phyloP scores from a whole-genome alignment of 805 yeast genomes.

The Yarrowia sp. region DNA sequence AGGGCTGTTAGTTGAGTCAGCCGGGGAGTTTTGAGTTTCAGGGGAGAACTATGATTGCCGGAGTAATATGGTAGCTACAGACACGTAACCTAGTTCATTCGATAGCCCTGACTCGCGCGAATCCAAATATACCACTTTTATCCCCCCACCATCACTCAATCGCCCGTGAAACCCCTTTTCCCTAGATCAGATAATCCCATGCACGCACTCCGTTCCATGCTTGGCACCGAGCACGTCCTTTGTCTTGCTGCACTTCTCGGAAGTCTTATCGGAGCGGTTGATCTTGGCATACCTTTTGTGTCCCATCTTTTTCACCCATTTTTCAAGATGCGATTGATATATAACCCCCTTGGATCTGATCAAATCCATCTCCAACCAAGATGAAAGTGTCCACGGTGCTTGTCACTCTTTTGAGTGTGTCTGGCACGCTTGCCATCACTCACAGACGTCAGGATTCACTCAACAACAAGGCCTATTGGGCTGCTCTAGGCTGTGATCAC shows the following conservation, averaged over 20 bases:
- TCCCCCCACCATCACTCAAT: too few relatives aligned
- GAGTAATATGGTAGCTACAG: too few relatives aligned
- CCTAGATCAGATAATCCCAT: too few relatives aligned
- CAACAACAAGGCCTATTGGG: constrained; percentile 5
- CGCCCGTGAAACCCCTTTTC: too few relatives aligned
- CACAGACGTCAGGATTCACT: constrained; percentile 14
- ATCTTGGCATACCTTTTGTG: too few relatives aligned
- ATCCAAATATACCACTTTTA: too few relatives aligned
- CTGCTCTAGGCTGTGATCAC: constrained; percentile 16
- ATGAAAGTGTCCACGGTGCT: not conserved
- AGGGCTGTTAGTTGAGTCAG: too few relatives aligned
- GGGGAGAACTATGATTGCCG: too few relatives aligned
- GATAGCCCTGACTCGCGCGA: too few relatives aligned
- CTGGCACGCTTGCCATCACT: not conserved
- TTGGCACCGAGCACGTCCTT: constrained; percentile 4
- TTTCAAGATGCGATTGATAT: not conserved
- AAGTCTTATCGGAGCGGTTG: not conserved
- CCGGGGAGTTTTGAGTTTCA: too few relatives aligned
- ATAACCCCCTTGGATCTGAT: not conserved
- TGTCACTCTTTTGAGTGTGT: not conserved
- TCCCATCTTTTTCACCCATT: not conserved
- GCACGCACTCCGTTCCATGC: not conserved
- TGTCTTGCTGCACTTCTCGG: not conserved
- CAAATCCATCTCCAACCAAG: not conserved
- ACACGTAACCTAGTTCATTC: too few relatives aligned